phyloP scores from a whole-genome alignment of 441 rosid species.

The Euphorbia schlechtendalii region DNA sequence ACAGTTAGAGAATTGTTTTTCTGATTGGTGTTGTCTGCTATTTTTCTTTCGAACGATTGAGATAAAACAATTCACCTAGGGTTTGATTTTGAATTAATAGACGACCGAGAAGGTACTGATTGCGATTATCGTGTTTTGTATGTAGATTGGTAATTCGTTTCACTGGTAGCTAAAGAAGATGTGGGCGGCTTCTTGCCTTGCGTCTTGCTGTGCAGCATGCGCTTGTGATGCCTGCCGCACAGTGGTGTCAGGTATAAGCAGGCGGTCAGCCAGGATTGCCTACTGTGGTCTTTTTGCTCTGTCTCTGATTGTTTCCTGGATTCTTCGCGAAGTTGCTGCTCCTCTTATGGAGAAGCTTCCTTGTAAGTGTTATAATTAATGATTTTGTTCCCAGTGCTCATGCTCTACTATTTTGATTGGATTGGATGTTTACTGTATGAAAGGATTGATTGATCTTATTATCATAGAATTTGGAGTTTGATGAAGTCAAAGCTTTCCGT shows the following conservation, averaged over 20 bases:
- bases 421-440: not conserved
- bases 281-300: constrained; percentile 91
- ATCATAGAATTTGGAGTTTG: not conserved
- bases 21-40: not conserved
- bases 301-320: constrained; percentile 77
- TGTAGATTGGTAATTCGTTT: constrained; percentile 3
- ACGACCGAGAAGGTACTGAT: not conserved
- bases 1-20: not conserved
- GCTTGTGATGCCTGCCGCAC: constrained; percentile 92
- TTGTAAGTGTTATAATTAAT: constrained; percentile 41
- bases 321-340: constrained; percentile 88
- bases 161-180: constrained; percentile 29
- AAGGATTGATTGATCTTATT: not conserved
- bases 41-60: not conserved
- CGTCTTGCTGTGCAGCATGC: constrained; percentile 87
- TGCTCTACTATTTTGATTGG: not conserved
- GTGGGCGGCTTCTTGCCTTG: constrained; percentile 92
- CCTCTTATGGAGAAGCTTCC: constrained; percentile 94
- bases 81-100: not conserved
- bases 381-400: not conserved
- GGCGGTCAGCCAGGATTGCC: constrained; percentile 89
- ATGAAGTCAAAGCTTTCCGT: not conserved
- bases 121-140: not conserved
- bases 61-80: not conserved
- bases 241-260: constrained; percentile 76